These are phyloP conservation scores for Cryptococcus sp. DNA, from an alignment of 1,284 basidiomycete species.

Conservation along the genomic window DNA sequence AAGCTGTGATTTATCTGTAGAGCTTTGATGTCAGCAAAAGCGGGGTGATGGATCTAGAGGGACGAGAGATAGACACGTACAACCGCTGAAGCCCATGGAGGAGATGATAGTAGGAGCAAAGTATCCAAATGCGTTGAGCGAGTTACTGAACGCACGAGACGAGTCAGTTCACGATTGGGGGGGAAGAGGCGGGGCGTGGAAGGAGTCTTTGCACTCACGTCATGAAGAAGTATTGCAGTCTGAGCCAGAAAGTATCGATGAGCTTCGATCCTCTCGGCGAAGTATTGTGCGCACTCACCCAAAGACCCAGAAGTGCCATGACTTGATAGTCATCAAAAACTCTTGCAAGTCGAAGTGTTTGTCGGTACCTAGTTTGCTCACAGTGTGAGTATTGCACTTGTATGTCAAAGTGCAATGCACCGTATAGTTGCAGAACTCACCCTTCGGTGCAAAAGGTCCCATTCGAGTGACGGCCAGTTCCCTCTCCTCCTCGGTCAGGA, in stretches of 20 bases:
- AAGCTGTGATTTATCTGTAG: conserved; percentile 56
- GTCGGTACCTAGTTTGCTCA: conserved; percentile 23
- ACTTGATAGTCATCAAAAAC: conserved; percentile 29
- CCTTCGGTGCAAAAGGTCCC: conserved; percentile 67
- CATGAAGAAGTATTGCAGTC: conserved; percentile 72
- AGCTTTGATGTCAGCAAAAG: too few species aligned
- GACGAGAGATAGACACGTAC: conserved; percentile 10
- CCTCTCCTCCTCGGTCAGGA: conserved; percentile 69
- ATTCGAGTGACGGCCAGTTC: conserved; percentile 68
- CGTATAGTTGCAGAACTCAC: neutral
- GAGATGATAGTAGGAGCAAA: conserved; percentile 80
- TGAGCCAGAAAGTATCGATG: conserved; percentile 40
- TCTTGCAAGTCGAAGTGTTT: conserved; percentile 41
- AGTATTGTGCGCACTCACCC: conserved; percentile 5
- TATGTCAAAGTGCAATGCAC: too few species aligned
- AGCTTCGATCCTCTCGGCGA: conserved; percentile 59
- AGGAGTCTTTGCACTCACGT: conserved; percentile 31
- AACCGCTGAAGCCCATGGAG: conserved; percentile 56
- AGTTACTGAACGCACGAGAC: conserved; percentile 4
- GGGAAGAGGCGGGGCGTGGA: too few species aligned
- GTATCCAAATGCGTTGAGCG: conserved; percentile 22
- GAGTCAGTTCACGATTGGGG: too few species aligned
- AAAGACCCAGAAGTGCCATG: conserved; percentile 40
- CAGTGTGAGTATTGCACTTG: neutral
- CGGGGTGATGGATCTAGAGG: too few species aligned